These are phyloP conservation scores for Sarocladiaceae sp. DNA, from an alignment of 2,329 filamentous ascomycete species.

Conservation along the genomic window DNA sequence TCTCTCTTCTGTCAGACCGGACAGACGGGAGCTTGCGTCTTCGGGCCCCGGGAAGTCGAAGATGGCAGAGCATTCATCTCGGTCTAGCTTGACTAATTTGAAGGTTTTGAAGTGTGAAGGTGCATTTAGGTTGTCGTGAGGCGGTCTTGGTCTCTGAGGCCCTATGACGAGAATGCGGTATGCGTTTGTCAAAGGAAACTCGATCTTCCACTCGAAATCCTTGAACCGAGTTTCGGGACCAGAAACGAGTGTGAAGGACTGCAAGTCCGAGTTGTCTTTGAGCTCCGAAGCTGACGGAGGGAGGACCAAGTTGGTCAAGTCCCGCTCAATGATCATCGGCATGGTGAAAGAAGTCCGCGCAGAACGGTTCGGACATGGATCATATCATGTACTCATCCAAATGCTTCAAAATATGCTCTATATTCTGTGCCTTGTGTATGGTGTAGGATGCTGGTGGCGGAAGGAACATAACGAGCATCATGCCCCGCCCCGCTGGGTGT, in stretches of 20 bases:
- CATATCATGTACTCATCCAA: too few species aligned
- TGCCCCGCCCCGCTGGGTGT: too few species aligned
- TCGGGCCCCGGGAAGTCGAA: neutral
- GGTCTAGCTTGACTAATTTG: neutral
- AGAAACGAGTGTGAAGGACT: neutral
- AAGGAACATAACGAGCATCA: too few species aligned
- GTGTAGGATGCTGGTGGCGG: too few species aligned
- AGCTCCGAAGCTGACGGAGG: neutral
- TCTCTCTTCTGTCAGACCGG: neutral
- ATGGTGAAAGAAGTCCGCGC: too few species aligned
- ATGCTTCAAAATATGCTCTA: too few species aligned
- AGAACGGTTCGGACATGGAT: too few species aligned
- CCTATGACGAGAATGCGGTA: slow-evolving; percentile 3
- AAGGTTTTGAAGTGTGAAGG: neutral
- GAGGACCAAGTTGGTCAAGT: slow-evolving; percentile 4
- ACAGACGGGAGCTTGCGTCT: neutral
- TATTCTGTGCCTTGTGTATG: too few species aligned
- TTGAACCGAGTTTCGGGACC: neutral
- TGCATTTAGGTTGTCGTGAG: slow-evolving; percentile 5
- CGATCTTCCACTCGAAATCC: slow-evolving; percentile 5
- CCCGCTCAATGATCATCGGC: slow-evolving; percentile 4
- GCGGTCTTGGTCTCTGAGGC: neutral
- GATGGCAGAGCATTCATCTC: neutral
- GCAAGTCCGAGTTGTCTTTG: neutral
- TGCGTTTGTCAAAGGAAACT: slow-evolving; percentile 8